Evolutionary conservation across 129 eudicot genomes (phyloP).

Genomic region (Gnaphalium uliginosum): DNA sequence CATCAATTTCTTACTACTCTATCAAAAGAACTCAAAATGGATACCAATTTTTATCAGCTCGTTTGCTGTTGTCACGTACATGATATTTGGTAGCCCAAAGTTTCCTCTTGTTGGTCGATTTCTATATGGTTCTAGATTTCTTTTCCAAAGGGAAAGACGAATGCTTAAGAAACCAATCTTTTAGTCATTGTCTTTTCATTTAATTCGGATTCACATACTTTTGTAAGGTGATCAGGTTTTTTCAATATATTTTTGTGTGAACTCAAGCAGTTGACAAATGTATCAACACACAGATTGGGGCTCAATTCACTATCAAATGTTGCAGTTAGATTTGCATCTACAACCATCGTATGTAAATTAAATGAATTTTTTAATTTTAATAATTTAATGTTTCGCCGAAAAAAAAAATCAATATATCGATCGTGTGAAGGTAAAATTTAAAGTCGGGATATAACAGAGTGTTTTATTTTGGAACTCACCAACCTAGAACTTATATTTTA

Average conservation of each 20-base stretch:
- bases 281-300: too few relatives aligned
- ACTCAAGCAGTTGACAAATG: not conserved
- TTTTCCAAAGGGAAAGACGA: not conserved
- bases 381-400: too few relatives aligned
- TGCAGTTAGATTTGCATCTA: too few relatives aligned
- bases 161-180: not conserved
- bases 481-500: too few relatives aligned
- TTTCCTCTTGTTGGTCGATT: not conserved
- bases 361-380: too few relatives aligned
- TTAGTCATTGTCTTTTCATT: not conserved
- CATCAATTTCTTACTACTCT: not conserved
- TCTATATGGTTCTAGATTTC: not conserved
- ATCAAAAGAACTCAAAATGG: not conserved
- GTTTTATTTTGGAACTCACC: too few relatives aligned
- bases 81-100: constrained; percentile 1
- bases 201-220: not conserved
- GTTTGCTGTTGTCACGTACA: not conserved
- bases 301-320: too few relatives aligned
- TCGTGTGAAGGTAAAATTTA: too few relatives aligned
- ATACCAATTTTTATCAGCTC: not conserved
- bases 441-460: too few relatives aligned
- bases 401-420: too few relatives aligned
- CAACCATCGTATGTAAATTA: too few relatives aligned
- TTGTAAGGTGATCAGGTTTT: not conserved
- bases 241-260: not conserved